Conservation (phyloP, 2,329 filamentous ascomycete species). For the Botrytis sinoallii region DNA sequence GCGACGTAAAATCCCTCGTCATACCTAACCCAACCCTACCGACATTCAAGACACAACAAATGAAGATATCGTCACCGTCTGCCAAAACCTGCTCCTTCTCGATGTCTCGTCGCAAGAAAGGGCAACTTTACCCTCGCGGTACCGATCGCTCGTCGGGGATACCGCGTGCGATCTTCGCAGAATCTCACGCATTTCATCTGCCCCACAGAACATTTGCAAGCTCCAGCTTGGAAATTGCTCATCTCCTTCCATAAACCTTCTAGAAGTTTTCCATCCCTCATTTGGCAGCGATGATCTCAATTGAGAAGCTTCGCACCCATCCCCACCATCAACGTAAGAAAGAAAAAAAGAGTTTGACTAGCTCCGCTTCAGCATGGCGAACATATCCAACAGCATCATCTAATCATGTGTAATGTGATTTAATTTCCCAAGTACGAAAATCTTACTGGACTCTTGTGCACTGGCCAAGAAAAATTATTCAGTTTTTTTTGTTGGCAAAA, state of each 20-base stretch:
- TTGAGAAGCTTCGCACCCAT: neutral
- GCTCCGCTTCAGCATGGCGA: neutral
- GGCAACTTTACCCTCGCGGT: neutral
- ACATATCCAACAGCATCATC: neutral
- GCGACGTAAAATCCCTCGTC: neutral
- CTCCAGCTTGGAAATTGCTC: slow-evolving; percentile 12
- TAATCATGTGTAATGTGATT: neutral
- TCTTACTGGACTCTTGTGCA: neutral
- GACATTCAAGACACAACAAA: neutral
- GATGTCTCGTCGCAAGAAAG: neutral
- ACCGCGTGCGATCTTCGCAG: neutral
- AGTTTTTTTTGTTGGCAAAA: neutral
- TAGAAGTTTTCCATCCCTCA: neutral
- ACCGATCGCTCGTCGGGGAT: neutral
- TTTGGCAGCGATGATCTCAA: neutral
- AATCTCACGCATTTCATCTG: neutral
- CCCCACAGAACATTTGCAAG: neutral
- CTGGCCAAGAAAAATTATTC: neutral
- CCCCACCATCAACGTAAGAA: neutral
- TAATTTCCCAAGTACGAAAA: neutral
- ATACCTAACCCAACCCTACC: neutral
- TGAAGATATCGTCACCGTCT: neutral
- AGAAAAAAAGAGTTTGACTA: neutral
- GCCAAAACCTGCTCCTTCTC: neutral
- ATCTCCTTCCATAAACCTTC: slow-evolving; percentile 15